phyloP scores from a whole-genome alignment of 495 filamentous ascomycete species.

The Lasiosphaeria hispida region DNA sequence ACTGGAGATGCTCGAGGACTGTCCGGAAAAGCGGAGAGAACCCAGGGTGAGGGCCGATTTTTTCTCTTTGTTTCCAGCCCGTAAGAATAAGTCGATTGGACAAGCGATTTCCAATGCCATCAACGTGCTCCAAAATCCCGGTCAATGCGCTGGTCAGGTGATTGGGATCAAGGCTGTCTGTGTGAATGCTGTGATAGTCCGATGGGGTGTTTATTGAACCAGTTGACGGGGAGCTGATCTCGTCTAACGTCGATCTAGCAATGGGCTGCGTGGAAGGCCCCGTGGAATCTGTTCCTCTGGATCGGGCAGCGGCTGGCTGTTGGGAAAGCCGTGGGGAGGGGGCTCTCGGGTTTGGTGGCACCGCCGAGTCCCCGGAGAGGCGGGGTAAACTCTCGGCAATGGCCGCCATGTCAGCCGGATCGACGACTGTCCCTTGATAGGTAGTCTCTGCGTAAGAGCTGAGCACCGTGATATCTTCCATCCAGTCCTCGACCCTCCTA shows the following conservation, averaged over 20 bases:
- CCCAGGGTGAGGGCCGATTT: background rate
- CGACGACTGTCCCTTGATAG: conserved; percentile 5
- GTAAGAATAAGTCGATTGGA: background rate
- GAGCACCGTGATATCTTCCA: background rate
- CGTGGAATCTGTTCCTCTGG: background rate
- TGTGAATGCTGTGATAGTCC: too few species aligned
- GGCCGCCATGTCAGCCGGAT: background rate
- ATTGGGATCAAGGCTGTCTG: background rate
- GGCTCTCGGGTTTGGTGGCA: background rate
- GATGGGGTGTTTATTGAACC: background rate
- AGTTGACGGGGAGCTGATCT: background rate
- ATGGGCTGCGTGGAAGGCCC: background rate
- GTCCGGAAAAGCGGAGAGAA: background rate
- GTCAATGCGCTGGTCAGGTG: background rate
- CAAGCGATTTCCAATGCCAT: too few species aligned
- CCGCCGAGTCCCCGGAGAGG: background rate
- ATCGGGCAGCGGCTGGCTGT: background rate
- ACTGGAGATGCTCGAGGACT: background rate
- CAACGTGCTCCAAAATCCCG: background rate
- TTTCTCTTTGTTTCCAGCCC: background rate
- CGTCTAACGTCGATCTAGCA: background rate
- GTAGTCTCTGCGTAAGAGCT: conserved; percentile 5
- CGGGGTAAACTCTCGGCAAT: background rate
- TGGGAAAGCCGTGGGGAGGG: background rate
- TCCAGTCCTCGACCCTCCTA: conserved; percentile 1